Conservation (phyloP, 345 rosid species). For the Angophora floribunda region DNA sequence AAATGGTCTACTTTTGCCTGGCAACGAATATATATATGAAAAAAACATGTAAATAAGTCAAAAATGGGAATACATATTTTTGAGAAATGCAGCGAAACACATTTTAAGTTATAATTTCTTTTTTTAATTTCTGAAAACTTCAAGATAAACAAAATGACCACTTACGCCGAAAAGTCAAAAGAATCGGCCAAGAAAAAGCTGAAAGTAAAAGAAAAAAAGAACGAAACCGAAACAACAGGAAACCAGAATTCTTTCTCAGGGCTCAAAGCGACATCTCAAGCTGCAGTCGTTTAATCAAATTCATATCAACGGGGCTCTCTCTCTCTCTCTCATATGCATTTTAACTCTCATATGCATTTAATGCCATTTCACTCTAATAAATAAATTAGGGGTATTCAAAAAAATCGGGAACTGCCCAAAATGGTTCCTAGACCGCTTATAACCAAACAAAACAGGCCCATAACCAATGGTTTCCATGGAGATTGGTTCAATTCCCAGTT, state of each 20-base stretch:
- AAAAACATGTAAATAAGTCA: neutral
- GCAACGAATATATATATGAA: neutral
- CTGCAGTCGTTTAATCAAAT: neutral
- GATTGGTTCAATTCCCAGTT: too few species aligned
- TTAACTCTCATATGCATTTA: neutral
- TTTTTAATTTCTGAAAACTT: neutral
- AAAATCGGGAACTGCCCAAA: too few species aligned
- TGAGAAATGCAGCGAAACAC: neutral
- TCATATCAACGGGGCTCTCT: neutral
- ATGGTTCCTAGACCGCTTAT: too few species aligned
- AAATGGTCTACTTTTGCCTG: neutral
- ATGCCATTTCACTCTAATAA: neutral
- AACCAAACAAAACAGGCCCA: too few species aligned
- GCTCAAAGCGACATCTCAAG: neutral
- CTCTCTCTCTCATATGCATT: neutral
- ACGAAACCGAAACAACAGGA: neutral
- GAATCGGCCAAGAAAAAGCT: neutral
- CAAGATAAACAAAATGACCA: neutral
- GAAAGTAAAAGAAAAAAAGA: neutral
- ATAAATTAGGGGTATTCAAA: too few species aligned
- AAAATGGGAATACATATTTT: neutral
- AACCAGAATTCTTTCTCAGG: neutral
- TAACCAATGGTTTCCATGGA: too few species aligned
- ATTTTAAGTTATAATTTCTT: neutral
- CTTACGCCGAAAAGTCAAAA: neutral